Evolutionary conservation across 106 monocot species (phyloP).

Genomic region (Posidonia australis): DNA sequence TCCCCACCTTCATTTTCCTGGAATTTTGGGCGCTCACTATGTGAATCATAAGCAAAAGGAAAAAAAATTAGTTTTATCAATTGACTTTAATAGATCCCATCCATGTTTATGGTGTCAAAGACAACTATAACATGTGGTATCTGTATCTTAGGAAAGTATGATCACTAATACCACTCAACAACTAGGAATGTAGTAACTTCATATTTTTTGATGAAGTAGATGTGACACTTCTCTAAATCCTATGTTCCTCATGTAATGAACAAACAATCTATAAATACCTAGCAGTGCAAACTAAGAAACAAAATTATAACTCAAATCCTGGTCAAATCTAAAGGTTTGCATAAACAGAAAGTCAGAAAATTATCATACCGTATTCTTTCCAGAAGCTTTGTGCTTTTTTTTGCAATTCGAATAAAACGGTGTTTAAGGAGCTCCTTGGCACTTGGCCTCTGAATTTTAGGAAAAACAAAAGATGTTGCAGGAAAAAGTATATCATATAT

Average conservation of each 20-base stretch:
- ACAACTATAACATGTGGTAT: too few species aligned
- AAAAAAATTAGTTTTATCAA: not conserved
- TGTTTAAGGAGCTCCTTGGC: conserved; percentile 92
- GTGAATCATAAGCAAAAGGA: not conserved
- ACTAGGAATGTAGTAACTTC: too few species aligned
- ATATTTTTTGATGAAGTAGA: too few species aligned
- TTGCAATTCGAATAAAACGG: conserved; percentile 74
- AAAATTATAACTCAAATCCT: too few species aligned
- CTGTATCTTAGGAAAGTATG: not conserved
- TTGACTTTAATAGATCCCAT: too few species aligned
- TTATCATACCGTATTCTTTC: conserved; percentile 78
- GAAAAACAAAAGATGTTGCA: conserved; percentile 4
- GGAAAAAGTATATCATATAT: not conserved
- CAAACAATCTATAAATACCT: too few species aligned
- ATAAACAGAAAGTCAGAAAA: not conserved
- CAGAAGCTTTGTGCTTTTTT: conserved; percentile 61
- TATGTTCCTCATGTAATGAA: too few species aligned
- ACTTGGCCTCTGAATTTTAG: conserved; percentile 68
- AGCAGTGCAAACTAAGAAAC: too few species aligned
- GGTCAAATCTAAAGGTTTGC: not conserved
- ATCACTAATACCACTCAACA: too few species aligned
- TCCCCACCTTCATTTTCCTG: conserved; percentile 25
- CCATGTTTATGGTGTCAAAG: too few species aligned
- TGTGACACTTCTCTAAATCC: too few species aligned
- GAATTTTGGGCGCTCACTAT: conserved; percentile 73